These are phyloP conservation scores for Vanilla planifolia DNA, from an alignment of 106 monocot genomes.

Conservation along the genomic window DNA sequence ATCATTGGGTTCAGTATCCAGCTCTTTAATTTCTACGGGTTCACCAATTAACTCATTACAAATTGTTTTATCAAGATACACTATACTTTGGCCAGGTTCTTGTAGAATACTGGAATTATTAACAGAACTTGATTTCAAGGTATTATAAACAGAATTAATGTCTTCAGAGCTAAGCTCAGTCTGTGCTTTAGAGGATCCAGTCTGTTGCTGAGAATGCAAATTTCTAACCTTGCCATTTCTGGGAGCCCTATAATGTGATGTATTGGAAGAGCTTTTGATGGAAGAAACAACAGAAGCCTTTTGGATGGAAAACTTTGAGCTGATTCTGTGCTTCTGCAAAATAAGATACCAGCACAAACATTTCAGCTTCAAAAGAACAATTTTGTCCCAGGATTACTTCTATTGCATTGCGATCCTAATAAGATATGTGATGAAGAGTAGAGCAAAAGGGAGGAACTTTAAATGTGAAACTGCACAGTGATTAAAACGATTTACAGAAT, in stretches of 20 bases:
- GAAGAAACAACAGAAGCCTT: slow-evolving; percentile 32
- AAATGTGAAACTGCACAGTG: background rate
- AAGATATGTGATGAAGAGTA: background rate
- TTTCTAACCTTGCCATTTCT: slow-evolving; percentile 22
- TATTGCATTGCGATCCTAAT: background rate
- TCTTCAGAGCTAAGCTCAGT: slow-evolving; percentile 7
- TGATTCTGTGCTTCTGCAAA: slow-evolving; percentile 52
- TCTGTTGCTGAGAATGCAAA: slow-evolving; percentile 6
- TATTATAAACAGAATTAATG: too few species aligned
- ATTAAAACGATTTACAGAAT: background rate
- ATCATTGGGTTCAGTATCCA: slow-evolving; percentile 11
- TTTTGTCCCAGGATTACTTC: background rate
- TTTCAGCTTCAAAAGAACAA: background rate
- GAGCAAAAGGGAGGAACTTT: background rate
- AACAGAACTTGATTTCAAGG: slow-evolving; percentile 8
- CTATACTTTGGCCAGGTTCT: slow-evolving; percentile 16
- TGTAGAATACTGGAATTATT: slow-evolving; percentile 3
- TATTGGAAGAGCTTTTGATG: slow-evolving; percentile 14
- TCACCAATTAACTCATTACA: slow-evolving; percentile 9
- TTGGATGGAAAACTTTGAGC: slow-evolving; percentile 43
- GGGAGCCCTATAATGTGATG: slow-evolving; percentile 11
- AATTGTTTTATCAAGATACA: slow-evolving; percentile 23
- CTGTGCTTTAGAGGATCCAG: slow-evolving; percentile 12
- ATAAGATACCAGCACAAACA: background rate
- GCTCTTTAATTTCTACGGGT: background rate